Evolutionary conservation across 257 asterid species (phyloP), one percentile per base, ranked within the genome.

Genomic region (Apocynum venetum): DNA sequence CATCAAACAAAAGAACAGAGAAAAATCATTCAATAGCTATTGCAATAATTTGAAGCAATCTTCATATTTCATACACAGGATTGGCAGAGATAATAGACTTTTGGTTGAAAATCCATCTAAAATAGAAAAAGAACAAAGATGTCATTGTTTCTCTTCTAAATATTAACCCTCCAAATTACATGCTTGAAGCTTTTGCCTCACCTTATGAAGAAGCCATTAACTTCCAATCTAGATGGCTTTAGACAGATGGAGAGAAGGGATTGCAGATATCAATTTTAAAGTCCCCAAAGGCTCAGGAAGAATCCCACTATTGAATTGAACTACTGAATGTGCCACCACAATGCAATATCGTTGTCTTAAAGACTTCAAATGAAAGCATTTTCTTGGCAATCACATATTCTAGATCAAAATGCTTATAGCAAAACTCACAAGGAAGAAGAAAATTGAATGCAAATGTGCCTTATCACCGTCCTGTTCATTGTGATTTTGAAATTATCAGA

Each of bases 391-490:
- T 17, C 53, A 6, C 31, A 25, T 3, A 43, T 43, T 35, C 40
- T 55, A 14, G 19, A 43, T 53, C 10, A 59, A 43, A 51, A 74
- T 44, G 71, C 55, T 59, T 74, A 0, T 55, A 61, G 44, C 51
- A 49, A 31, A 15, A 38, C 4, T 44, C 20, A 20, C 20, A 57
- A 69, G 48, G 36, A 40, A 14, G n/a, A 72, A 38, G 52, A 51
- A 19, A 61, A 4, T 19, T 40, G 46, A n/a, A 77, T 71, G 70
- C 63, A 61, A 63, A 72, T 46, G 73, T 88, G 89, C 97, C 98
- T 89, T 51, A 80, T 74, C 47, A 71, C 79, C 69, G 64, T 53
- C 82, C 79, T 82, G 76, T 79, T 77, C 25, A 71, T 76, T 63
- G 76, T 68, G 80, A 78, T 78, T 36, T 60, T 47, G 78, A 71